Evolutionary conservation across 2,329 filamentous ascomycete species (phyloP), one percentile per base, ranked within the genome.

Genomic region (Colletotrichum graminicola): DNA sequence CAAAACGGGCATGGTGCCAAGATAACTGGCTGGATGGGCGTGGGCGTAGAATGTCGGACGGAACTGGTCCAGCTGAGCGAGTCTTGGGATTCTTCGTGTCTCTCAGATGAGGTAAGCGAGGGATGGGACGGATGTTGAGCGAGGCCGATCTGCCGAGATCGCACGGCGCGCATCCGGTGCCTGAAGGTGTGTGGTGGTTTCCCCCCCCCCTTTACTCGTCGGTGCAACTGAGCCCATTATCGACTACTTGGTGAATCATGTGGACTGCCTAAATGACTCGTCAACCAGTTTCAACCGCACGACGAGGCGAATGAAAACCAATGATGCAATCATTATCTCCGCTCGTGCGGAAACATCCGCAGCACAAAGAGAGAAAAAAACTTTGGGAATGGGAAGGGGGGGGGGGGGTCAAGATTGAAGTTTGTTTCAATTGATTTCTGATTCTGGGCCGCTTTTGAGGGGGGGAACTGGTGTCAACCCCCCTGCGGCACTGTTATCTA

Each of bases 141-240:
- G 52, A 68, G 65, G 65, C 68, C 65, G 65, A 68, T 71, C 68
- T 71, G 47, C 68, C 65, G 68, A 63, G 65, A 68, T 71, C 68
- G 68, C 62, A 70, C 49, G 47, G 62, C 54, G 67, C 62, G 16
- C 23, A 54, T 47, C 61, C 32, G 10, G 68, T 64, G 52, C 49
- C 36, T 68, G 61, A 29, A 36, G 14, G 60, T n/a, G 32, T 21
- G 32, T 52, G 18, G 10, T 29, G 2, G 18, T 23, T 32, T 52
- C 3, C 2, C 8, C 3, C 18, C 3, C 2, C 8, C 3, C 18
- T 14, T 55, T 7, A 3, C 52, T 32, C 12, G 39, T 51, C 36
- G 12, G 4, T 51, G 52, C 67, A 49, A 45, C 67, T 3, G 34
- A 36, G 59, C 45, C 52, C 59, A 52, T 47, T 67, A 52, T 67